These are phyloP conservation scores for Miscanthus lutarioriparius DNA, from an alignment of 176 grass and related monocot species.

Conservation along the genomic window DNA sequence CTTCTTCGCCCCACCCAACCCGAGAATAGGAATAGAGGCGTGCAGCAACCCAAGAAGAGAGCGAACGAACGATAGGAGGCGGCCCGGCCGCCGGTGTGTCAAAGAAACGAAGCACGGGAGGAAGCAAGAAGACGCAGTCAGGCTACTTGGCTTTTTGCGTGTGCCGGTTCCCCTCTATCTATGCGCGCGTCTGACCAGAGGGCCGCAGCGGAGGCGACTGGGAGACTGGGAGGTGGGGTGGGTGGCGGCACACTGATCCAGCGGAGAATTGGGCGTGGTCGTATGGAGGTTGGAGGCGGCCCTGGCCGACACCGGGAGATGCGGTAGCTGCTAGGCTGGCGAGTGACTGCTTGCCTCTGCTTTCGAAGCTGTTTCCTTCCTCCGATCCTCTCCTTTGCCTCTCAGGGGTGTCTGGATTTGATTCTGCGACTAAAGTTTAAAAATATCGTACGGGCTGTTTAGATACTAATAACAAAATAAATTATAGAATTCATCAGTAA, in stretches of 20 bases:
- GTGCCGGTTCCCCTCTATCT: neutral
- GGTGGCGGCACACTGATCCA: conserved; percentile 13
- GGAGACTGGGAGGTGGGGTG: neutral
- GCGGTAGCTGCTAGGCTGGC: neutral
- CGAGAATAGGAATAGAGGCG: neutral
- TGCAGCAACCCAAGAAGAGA: neutral
- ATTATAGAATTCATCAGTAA: no score
- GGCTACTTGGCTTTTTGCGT: neutral
- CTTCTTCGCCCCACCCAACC: neutral
- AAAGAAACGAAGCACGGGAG: neutral
- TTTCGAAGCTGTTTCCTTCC: neutral
- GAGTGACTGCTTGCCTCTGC: neutral
- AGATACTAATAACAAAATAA: no score
- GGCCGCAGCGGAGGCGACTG: neutral
- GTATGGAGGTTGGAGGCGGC: neutral
- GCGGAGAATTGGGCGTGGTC: neutral
- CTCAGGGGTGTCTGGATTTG: no score
- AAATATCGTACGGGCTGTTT: no score
- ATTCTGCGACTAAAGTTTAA: no score
- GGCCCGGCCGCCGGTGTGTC: neutral
- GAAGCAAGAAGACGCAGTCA: conserved; percentile 19
- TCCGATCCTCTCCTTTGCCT: neutral
- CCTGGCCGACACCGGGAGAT: neutral
- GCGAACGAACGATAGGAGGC: neutral
- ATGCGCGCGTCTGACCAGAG: conserved; percentile 1